Evolutionary conservation across 2,329 filamentous ascomycete genomes (phyloP), one percentile per base, ranked within the genome.

Genomic region (Aspergillus awamori): DNA sequence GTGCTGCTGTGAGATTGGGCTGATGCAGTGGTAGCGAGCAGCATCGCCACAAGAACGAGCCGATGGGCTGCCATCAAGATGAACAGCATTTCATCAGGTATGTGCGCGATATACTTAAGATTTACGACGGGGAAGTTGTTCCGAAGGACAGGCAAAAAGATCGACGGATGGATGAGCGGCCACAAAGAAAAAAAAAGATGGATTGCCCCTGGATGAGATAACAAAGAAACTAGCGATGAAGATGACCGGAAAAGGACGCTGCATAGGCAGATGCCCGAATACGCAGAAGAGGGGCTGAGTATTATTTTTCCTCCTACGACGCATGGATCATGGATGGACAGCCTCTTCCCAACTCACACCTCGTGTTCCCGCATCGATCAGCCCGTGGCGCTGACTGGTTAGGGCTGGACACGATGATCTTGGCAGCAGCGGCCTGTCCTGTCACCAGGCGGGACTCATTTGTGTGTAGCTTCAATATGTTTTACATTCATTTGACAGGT

Each of bases 361-460:
- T 56, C 53, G 53, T 56, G 53, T 56, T 56, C 26, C n/a, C 41
- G 13, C 47, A 51, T 51, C 47, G 10, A 28, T 56, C 38, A 17
- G 11, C 33, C 17, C 33, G 17, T 22, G 28, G 53, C 39, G 39
- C 43, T 56, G 53, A 43, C 53, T 56, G 53, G 53, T 47, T 56
- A 56, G 53, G 53, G 53, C 20, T 56, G 17, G 41, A 45, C 39
- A 56, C 53, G 22, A 45, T 22, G 6, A 13, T 22, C 41, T 45
- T 45, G 53, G 53, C 24, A 30, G 43, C 41, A 56, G 52, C 33
- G 33, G 33, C 4, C 28, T 30, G 39, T 15, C 13, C 33, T 41
- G 20, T 36, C 33, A n/a, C 3, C 15, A 30, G 22, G 28, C 22
- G 15, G 22, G 39, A 41, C 47, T 11, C 38, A 8, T 11, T 30